Percentiles rank a stretch among this genome's conserved stretches.
Conservation (phyloP, 805 yeast species). For the Candida saitoana region DNA sequence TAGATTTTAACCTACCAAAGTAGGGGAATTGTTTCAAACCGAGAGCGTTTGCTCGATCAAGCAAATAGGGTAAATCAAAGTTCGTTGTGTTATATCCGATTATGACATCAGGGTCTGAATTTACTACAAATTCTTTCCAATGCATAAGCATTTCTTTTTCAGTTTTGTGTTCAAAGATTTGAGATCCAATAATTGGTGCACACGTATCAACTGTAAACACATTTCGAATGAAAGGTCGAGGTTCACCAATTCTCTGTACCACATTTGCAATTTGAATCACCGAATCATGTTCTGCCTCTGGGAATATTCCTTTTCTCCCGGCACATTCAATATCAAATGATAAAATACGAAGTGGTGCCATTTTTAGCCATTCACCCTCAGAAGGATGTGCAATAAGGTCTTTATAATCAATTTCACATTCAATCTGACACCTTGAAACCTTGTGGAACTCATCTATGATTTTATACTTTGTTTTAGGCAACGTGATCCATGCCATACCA, state of each 20-base stretch:
- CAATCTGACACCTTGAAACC: slow-evolving; percentile 82
- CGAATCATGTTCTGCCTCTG: slow-evolving; percentile 89
- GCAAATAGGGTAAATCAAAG: slow-evolving; percentile 89
- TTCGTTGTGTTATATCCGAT: slow-evolving; percentile 95
- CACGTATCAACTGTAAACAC: slow-evolving; percentile 93
- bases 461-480: slow-evolving; percentile 70
- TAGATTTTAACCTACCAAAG: slow-evolving; percentile 70
- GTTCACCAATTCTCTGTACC: slow-evolving; percentile 75
- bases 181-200: slow-evolving; percentile 90
- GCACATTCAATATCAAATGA: slow-evolving; percentile 99
- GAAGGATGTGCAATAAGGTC: slow-evolving; percentile 77
- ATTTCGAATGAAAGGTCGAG: slow-evolving; percentile 87
- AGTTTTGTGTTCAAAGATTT: slow-evolving; percentile 67
- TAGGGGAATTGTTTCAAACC: slow-evolving; percentile 68
- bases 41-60: slow-evolving; percentile 81
- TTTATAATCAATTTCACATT: slow-evolving; percentile 63
- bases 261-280: slow-evolving; percentile 97
- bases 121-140: slow-evolving; percentile 84
- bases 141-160: slow-evolving; percentile 79
- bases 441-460: slow-evolving; percentile 36
- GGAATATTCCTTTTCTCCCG: slow-evolving; percentile 94
- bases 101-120: slow-evolving; percentile 91
- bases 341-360: slow-evolving; percentile 89
- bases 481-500: slow-evolving; percentile 96
- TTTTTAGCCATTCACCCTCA: slow-evolving; percentile 89